A percentile compares a stretch with the other conserved stretches of the same genome.
phyloP scores from a whole-genome alignment of 2,329 filamentous ascomycete species.

The Rhynchosporium graminicola region DNA sequence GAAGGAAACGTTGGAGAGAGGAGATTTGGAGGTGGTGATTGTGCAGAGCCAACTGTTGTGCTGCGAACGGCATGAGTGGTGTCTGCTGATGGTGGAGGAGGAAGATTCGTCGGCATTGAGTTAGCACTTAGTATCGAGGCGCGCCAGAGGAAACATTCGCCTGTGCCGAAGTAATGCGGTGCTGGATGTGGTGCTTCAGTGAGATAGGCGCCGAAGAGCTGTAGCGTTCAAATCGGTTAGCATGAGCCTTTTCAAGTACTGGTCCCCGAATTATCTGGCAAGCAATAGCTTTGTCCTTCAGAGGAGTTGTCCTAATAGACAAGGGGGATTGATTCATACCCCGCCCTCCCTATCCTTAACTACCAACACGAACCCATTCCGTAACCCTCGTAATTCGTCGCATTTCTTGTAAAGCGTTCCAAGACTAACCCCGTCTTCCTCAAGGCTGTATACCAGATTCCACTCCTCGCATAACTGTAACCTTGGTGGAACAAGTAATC shows the following conservation, averaged over 20 bases:
- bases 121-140: conserved; percentile 64
- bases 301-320: neutral
- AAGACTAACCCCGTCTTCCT: conserved; percentile 87
- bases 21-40: conserved; percentile 32
- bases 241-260: neutral
- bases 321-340: conserved; percentile 50
- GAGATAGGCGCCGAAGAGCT: conserved; percentile 91
- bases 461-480: conserved; percentile 86
- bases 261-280: neutral
- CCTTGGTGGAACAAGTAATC: conserved; percentile 82
- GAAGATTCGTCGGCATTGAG: conserved; percentile 49
- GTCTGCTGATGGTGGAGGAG: conserved; percentile 69
- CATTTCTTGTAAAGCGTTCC: conserved; percentile 83
- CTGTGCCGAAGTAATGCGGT: conserved; percentile 89
- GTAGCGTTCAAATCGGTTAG: conserved; percentile 3
- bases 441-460: conserved; percentile 83
- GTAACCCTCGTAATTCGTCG: conserved; percentile 63
- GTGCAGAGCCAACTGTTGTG: conserved; percentile 54
- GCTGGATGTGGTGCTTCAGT: conserved; percentile 82
- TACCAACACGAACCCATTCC: conserved; percentile 88
- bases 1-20: conserved; percentile 12
- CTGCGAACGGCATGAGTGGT: conserved; percentile 61
- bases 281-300: neutral
- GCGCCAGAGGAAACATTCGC: conserved; percentile 93
- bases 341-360: conserved; percentile 76